Evolutionary conservation across 2,329 filamentous ascomycete species (phyloP).

Genomic region (Dothistroma pini): DNA sequence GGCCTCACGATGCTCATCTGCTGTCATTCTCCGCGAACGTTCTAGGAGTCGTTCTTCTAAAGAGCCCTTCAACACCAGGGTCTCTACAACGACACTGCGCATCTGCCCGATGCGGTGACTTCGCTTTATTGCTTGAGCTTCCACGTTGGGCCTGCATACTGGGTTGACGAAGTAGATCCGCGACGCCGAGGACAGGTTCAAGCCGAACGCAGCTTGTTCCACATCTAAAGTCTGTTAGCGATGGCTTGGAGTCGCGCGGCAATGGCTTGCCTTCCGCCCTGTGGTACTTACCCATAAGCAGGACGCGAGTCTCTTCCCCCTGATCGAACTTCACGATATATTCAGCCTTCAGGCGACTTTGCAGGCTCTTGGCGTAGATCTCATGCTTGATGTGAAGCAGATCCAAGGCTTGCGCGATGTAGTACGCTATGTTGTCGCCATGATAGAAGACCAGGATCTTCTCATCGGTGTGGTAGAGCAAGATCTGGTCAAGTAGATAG

Average conservation of each 20-base stretch:
- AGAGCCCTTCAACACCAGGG: conserved; percentile 72
- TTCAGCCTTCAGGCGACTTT: conserved; percentile 56
- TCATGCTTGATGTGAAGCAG: conserved; percentile 61
- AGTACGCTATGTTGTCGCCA: conserved; percentile 79
- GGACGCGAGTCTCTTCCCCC: conserved; percentile 64
- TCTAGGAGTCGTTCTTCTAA: conserved; percentile 82
- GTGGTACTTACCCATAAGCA: conserved; percentile 88
- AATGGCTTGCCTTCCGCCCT: not conserved
- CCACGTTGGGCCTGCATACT: conserved; percentile 76
- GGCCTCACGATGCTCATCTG: conserved; percentile 52
- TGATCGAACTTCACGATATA: conserved; percentile 79
- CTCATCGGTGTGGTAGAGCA: conserved; percentile 64
- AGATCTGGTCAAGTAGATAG: conserved; percentile 73
- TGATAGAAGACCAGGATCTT: conserved; percentile 95
- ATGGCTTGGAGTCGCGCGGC: not conserved
- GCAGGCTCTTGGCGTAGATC: conserved; percentile 63
- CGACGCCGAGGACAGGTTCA: conserved; percentile 62
- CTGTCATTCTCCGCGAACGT: conserved; percentile 70
- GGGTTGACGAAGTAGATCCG: conserved; percentile 87
- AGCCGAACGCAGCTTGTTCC: conserved; percentile 79
- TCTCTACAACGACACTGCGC: conserved; percentile 77
- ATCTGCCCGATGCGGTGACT: conserved; percentile 83
- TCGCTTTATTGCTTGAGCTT: conserved; percentile 88
- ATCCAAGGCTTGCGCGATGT: conserved; percentile 78
- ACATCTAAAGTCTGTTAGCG: conserved; percentile 40